Evolutionary conservation across 352 stramenopile species (phyloP).

Genomic region (Phytophthora pistaciae): DNA sequence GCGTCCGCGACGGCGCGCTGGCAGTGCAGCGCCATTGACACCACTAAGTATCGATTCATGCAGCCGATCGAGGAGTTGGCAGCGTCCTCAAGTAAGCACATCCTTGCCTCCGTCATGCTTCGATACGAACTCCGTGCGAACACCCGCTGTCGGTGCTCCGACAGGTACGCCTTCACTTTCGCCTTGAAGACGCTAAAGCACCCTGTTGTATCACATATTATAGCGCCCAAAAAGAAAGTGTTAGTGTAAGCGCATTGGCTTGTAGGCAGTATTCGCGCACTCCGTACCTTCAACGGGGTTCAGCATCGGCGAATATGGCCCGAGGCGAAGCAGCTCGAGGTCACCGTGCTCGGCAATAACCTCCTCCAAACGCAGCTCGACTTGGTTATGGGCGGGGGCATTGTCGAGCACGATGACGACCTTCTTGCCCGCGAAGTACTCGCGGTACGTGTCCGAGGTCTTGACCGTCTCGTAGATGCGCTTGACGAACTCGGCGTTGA

Average conservation of each 20-base stretch:
- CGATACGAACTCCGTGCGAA: not conserved
- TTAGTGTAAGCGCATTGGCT: no score
- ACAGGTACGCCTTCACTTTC: not conserved
- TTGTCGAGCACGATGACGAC: not conserved
- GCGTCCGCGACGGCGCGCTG: not conserved
- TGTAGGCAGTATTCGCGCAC: no score
- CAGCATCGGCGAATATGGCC: not conserved
- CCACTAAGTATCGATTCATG: not conserved
- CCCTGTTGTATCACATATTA: not conserved
- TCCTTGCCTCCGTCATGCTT: not conserved
- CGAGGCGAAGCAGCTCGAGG: not conserved
- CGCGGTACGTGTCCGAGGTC: not conserved
- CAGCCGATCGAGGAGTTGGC: not conserved
- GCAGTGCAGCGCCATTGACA: not conserved
- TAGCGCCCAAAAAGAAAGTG: no score
- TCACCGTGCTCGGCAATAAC: not conserved
- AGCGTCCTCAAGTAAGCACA: not conserved
- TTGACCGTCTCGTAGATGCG: not conserved
- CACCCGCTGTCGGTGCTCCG: not conserved
- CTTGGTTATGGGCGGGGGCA: not conserved
- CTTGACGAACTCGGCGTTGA: not conserved
- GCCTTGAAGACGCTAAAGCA: slow-evolving; percentile 2
- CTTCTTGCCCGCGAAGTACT: not conserved
- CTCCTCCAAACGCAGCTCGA: not conserved
- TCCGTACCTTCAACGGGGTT: not conserved